Percentiles rank a stretch among this genome's conserved stretches.
Conservation (phyloP, 2,329 filamentous ascomycete genomes). For the Fonsecaea nubica region DNA sequence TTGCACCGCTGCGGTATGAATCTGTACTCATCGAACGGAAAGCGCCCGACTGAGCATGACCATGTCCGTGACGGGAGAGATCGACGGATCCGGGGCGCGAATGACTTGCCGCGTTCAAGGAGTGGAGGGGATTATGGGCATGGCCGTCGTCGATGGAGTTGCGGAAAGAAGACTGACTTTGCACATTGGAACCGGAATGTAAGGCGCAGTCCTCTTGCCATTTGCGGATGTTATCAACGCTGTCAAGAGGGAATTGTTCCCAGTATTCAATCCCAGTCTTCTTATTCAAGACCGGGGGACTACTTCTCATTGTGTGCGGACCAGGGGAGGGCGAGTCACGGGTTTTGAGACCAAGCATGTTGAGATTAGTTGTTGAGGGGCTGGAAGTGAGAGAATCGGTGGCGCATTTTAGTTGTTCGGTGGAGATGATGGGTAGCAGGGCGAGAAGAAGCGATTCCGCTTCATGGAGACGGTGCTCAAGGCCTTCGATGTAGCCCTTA, state of each 20-base stretch:
- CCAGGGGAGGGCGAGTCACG: constrained; percentile 35
- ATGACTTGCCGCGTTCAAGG: constrained; percentile 12
- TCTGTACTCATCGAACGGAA: constrained; percentile 33
- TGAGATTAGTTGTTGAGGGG: constrained; percentile 7
- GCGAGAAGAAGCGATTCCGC: constrained; percentile 51
- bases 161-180: constrained; percentile 15
- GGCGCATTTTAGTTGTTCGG: constrained; percentile 43
- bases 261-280: constrained; percentile 49
- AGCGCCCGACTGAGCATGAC: constrained; percentile 17
- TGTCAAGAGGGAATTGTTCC: constrained; percentile 47
- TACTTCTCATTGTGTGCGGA: constrained; percentile 29
- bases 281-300: constrained; percentile 37
- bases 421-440: constrained; percentile 46
- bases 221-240: constrained; percentile 44
- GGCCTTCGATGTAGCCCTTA: constrained; percentile 55
- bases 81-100: constrained; percentile 34
- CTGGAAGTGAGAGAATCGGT: constrained; percentile 33
- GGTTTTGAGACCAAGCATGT: constrained; percentile 18
- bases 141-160: constrained; percentile 24
- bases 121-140: constrained; percentile 11
- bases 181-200: constrained; percentile 23
- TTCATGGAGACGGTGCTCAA: constrained; percentile 52
- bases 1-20: constrained; percentile 31
- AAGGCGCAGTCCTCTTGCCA: constrained; percentile 47
- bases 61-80: constrained; percentile 20